phyloP scores from a whole-genome alignment of 1,139 yeast species.

The Arxiozyma heterogenica region DNA sequence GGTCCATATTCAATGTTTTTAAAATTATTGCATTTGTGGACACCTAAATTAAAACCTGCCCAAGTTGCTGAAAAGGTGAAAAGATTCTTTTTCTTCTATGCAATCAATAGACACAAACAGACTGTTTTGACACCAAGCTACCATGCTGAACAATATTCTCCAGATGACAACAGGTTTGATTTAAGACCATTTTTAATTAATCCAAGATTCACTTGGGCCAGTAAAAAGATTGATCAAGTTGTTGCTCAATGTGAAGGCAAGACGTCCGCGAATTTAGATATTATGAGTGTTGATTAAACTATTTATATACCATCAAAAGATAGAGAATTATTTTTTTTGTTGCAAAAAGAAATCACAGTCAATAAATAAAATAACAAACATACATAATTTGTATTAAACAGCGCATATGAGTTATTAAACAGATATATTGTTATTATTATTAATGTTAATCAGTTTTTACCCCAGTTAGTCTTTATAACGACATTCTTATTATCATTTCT shows the following conservation, averaged over 20 bases:
- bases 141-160: slow-evolving; percentile 96
- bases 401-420: not conserved
- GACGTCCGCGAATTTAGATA: slow-evolving; percentile 28
- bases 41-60: slow-evolving; percentile 69
- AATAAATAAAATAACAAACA: not conserved
- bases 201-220: slow-evolving; percentile 88
- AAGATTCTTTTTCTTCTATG: slow-evolving; percentile 83
- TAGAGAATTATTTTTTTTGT: not conserved
- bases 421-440: not conserved
- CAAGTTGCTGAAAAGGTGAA: slow-evolving; percentile 89
- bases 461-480: slow-evolving; percentile 35
- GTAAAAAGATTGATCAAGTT: slow-evolving; percentile 73
- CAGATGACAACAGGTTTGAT: slow-evolving; percentile 95
- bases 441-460: slow-evolving; percentile 8
- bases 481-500: slow-evolving; percentile 37
- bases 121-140: slow-evolving; percentile 94
- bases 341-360: not conserved
- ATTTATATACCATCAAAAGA: not conserved
- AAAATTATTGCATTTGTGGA: slow-evolving; percentile 86
- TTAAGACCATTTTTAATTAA: slow-evolving; percentile 85
- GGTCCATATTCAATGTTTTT: slow-evolving; percentile 95
- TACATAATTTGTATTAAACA: not conserved
- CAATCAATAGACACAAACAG: slow-evolving; percentile 92
- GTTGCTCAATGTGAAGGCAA: slow-evolving; percentile 45
- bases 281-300: slow-evolving; percentile 37